Conservation (phyloP, 2,329 filamentous ascomycete genomes). For the Madurella fahalii region DNA sequence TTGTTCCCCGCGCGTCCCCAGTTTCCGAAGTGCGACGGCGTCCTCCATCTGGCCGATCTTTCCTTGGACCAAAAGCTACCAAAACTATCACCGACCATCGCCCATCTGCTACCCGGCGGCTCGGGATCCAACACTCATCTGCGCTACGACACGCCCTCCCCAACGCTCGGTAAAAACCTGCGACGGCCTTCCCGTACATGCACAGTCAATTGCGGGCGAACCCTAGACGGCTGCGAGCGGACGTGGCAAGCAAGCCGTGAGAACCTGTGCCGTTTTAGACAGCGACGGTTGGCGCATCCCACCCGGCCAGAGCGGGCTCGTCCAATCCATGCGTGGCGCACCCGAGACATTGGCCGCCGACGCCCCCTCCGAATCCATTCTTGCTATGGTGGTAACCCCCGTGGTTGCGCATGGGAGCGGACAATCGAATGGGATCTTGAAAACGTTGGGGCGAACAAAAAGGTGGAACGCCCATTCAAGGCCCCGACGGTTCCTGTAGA, state of each 20-base stretch:
- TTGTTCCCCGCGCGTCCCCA: background rate
- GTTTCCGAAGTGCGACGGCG: background rate
- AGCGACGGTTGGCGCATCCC: too few relatives aligned
- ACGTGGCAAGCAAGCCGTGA: too few relatives aligned
- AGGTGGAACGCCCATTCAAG: too few relatives aligned
- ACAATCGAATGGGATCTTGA: conserved; percentile 14
- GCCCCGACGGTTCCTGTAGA: background rate
- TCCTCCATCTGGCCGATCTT: background rate
- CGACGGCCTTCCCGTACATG: too few relatives aligned
- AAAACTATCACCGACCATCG: background rate
- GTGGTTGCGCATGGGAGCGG: conserved; percentile 9
- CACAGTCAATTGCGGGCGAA: too few relatives aligned
- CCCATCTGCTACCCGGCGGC: background rate
- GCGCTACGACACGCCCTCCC: conserved; percentile 3
- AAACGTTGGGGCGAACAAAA: background rate
- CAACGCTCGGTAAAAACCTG: conserved; percentile 4
- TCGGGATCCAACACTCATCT: conserved; percentile 1
- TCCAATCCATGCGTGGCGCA: background rate
- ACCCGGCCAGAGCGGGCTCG: too few relatives aligned
- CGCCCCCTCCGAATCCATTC: background rate
- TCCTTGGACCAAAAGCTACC: too few relatives aligned
- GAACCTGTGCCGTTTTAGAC: too few relatives aligned
- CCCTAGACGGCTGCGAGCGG: too few relatives aligned
- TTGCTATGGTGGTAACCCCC: conserved; percentile 19
- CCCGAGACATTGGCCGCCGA: background rate